Base-by-base conservation (phyloP, 1,284 basidiomycete species). In the Sphaerobolus stellatus region DNA sequence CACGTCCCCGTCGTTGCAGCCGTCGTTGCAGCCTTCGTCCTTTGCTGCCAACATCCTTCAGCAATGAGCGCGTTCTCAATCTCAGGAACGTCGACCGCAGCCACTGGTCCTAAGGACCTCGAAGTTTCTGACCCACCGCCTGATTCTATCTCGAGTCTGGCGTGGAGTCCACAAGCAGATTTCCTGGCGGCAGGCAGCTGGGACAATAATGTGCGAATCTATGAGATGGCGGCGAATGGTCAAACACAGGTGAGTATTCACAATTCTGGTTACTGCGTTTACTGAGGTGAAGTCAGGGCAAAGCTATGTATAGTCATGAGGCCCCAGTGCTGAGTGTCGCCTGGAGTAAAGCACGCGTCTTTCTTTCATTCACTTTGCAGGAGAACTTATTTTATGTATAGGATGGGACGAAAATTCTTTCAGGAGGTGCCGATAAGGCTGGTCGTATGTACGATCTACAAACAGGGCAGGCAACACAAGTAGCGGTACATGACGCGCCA, bases 381-480 rank as follows among this genome's bases (percentile, higher is more conserved):
- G 48, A 27, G 18, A 4, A 48, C 43, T 16, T 3, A 36, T 28
- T 41, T 51, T 30, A 44, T 2, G 48, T 43, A 4, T 56, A 74
- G 71, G 90, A 92, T 59, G 91, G 91, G 29, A 85, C 78, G 63
- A 90, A 90, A 68, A 75, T 94, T 30, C 82, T 94, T 63, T 92
- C 90, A 18, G 86, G 85, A n/a, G 92, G 91, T 36, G 88, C 88
- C 33, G 93, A 96, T 74, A 92, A 92, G 68, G 85, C 86, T 8
- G 91, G 80, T 5, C 79, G 87, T 50, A 85, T 91, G 81, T 92
- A 84, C 70, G 92, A 95, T 66, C 75, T 92, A 38, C 76, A 79
- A 31, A 90, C 90, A 0, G 88, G 87, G 3, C 84, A 89, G 65
- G 63, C 81, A 0, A 73, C 75, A 22, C 86, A 91, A 69, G 83